Conservation (phyloP, 2,329 filamentous ascomycete species). For the Penicillium sp. region DNA sequence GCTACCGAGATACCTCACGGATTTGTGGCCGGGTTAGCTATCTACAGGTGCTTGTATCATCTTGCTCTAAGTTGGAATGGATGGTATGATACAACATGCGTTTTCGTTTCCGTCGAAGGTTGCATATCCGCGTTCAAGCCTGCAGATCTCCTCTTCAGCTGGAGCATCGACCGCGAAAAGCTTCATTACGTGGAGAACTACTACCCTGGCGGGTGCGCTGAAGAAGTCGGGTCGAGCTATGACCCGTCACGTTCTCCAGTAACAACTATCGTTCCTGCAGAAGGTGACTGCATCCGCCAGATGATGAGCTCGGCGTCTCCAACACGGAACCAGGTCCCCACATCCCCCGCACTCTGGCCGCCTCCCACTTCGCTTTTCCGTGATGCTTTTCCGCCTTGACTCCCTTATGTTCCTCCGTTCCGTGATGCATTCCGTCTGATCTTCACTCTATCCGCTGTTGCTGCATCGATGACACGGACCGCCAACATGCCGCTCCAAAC, state of each 20-base stretch:
- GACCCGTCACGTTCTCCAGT: neutral
- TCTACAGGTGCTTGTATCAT: too few relatives aligned
- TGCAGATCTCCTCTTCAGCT: neutral
- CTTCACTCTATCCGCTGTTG: neutral
- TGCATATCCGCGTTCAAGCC: neutral
- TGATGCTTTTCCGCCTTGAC: slow-evolving; percentile 3
- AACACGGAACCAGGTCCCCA: slow-evolving; percentile 2
- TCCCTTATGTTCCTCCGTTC: neutral
- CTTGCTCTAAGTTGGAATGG: too few relatives aligned
- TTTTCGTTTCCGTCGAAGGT: neutral
- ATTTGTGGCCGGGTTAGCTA: too few relatives aligned
- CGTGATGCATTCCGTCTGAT: neutral
- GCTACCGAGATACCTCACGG: neutral
- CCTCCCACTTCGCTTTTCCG: neutral
- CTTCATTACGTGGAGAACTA: neutral
- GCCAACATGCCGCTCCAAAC: neutral
- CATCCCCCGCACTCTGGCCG: neutral
- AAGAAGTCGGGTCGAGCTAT: neutral
- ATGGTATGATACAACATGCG: too few relatives aligned
- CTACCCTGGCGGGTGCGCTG: too few relatives aligned
- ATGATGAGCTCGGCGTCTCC: neutral
- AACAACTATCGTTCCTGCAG: neutral
- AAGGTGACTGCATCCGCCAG: neutral
- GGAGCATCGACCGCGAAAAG: neutral
- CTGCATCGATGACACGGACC: neutral